These are phyloP conservation scores for Moesziomyces antarcticus DNA, from an alignment of 1,284 basidiomycete species.

Conservation along the genomic window DNA sequence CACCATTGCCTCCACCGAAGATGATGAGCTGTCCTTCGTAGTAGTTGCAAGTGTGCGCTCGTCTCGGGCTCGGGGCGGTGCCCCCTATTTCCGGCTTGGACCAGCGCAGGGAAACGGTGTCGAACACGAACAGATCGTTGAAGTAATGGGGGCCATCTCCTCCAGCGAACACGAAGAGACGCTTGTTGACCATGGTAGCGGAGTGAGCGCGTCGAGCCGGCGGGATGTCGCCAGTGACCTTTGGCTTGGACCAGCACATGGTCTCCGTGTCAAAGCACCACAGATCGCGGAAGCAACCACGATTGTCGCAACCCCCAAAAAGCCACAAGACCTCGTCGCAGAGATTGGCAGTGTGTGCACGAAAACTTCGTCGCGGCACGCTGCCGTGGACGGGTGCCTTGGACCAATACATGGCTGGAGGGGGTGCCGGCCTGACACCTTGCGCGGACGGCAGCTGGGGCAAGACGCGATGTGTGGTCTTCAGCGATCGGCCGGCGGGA, in stretches of 20 bases:
- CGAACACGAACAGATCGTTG: constrained; percentile 80
- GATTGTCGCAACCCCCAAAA: constrained; percentile 87
- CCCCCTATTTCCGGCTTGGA: constrained; percentile 50
- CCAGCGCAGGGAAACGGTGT: constrained; percentile 72
- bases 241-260: constrained; percentile 80
- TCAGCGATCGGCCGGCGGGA: constrained; percentile 15
- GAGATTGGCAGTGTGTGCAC: constrained; percentile 85
- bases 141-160: constrained; percentile 77
- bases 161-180: constrained; percentile 85
- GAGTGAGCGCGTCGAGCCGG: constrained; percentile 84
- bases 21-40: constrained; percentile 81
- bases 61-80: constrained; percentile 74
- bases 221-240: constrained; percentile 46
- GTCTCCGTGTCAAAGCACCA: constrained; percentile 90
- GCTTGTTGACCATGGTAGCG: constrained; percentile 81
- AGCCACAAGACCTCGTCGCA: constrained; percentile 85
- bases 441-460: constrained; percentile 54
- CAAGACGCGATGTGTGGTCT: constrained; percentile 31
- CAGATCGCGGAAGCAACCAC: constrained; percentile 79
- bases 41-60: constrained; percentile 86
- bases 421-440: constrained; percentile 47
- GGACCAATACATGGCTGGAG: constrained; percentile 83
- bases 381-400: constrained; percentile 81
- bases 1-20: constrained; percentile 91
- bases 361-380: constrained; percentile 79